Evolutionary conservation across 768 basidiomycete genomes (phyloP).

Genomic region (Roridomyces roridus): DNA sequence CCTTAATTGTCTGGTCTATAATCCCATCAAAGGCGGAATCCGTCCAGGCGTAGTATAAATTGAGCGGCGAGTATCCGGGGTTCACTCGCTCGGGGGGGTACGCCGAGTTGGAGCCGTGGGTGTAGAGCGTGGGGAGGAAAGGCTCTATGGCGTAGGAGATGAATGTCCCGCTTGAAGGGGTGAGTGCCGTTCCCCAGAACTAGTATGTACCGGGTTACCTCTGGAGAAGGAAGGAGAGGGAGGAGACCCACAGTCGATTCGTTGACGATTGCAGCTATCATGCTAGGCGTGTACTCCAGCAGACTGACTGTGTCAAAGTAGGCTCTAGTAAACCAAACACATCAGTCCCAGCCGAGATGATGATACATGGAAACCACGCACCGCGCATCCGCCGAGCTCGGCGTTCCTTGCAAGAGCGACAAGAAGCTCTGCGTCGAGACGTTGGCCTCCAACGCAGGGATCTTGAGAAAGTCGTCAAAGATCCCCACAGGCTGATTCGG

Average conservation of each 20-base stretch:
- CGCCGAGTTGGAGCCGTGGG: constrained; percentile 46
- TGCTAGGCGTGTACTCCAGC: constrained; percentile 36
- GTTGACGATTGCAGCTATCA: constrained; percentile 50
- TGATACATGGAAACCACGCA: too few species aligned
- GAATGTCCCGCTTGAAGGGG: constrained; percentile 36
- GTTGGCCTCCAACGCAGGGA: constrained; percentile 45
- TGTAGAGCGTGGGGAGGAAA: constrained; percentile 49
- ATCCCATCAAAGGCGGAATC: constrained; percentile 19
- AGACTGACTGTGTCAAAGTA: constrained; percentile 52
- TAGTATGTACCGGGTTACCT: constrained; percentile 29
- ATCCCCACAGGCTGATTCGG: constrained; percentile 55
- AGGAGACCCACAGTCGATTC: constrained; percentile 43
- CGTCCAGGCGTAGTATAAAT: constrained; percentile 33
- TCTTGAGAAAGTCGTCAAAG: constrained; percentile 57
- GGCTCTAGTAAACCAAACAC: constrained; percentile 27
- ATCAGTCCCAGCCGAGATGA: constrained; percentile 32
- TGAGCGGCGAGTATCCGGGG: constrained; percentile 33
- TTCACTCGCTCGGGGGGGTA: constrained; percentile 48
- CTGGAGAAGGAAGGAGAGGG: too few species aligned
- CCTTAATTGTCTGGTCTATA: constrained; percentile 36
- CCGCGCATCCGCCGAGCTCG: constrained; percentile 39
- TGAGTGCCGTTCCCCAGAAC: constrained; percentile 50
- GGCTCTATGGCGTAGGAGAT: constrained; percentile 60
- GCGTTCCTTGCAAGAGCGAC: constrained; percentile 44
- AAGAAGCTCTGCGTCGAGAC: constrained; percentile 47